Evolutionary conservation across 2,329 filamentous ascomycete genomes (phyloP).

Genomic region (Aspergillus pseudonomiae): DNA sequence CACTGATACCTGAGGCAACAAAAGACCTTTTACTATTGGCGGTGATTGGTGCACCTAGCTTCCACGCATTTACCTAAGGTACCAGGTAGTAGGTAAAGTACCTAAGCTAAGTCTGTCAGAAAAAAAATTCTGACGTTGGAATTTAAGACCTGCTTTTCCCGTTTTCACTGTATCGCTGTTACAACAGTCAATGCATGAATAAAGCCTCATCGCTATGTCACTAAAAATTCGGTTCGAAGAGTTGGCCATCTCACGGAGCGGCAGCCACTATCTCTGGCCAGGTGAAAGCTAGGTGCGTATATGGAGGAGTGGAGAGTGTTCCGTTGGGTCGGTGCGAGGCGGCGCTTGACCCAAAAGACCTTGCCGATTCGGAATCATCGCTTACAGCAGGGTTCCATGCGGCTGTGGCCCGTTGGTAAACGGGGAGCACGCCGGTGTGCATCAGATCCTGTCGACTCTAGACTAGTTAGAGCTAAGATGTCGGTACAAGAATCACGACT

Average conservation of each 20-base stretch:
- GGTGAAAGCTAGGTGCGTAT: background rate
- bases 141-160: background rate
- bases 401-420: background rate
- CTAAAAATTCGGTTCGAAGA: background rate
- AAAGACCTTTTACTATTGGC: background rate
- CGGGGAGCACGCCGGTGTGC: background rate
- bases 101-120: background rate
- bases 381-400: background rate
- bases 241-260: background rate
- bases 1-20: background rate
- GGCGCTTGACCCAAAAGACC: background rate
- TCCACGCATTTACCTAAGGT: background rate
- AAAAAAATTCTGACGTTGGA: background rate
- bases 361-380: background rate
- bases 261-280: background rate
- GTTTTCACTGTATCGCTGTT: background rate
- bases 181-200: background rate
- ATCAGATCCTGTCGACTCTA: background rate
- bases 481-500: slow-evolving; percentile 15
- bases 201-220: background rate
- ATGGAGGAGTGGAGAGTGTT: background rate
- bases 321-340: background rate
- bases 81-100: background rate
- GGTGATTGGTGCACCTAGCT: background rate
- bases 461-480: background rate